Evolutionary conservation across 257 asterid genomes (phyloP).

Genomic region (Nicotiana attenuata): DNA sequence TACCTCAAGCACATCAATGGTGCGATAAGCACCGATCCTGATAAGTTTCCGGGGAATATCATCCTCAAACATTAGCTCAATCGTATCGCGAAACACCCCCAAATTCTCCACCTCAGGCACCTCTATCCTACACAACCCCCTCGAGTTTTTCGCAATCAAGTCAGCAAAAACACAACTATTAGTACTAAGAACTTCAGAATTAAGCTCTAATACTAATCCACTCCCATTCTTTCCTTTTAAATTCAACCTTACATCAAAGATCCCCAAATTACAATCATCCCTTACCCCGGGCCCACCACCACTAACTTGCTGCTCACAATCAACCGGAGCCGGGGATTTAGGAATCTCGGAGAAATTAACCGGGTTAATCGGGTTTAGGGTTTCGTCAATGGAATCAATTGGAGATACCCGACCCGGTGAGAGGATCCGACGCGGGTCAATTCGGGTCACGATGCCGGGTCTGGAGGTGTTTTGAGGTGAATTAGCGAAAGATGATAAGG

Average conservation of each 20-base stretch:
- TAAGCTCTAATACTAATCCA: constrained; percentile 68
- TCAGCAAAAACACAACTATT: constrained; percentile 68
- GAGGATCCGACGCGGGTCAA: constrained; percentile 66
- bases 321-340: constrained; percentile 32
- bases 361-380: constrained; percentile 14
- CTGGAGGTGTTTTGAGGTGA: constrained; percentile 39
- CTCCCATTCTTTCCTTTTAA: constrained; percentile 71
- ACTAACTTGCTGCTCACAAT: constrained; percentile 10
- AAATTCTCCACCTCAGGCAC: constrained; percentile 85
- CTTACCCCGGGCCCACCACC: constrained; percentile 19
- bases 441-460: constrained; percentile 26
- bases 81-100: constrained; percentile 60
- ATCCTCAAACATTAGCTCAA: constrained; percentile 91
- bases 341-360: constrained; percentile 18
- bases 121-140: constrained; percentile 79
- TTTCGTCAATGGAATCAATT: constrained; percentile 28
- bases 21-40: constrained; percentile 67
- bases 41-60: constrained; percentile 52
- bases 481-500: constrained; percentile 28
- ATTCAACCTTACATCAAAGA: constrained; percentile 74
- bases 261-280: constrained; percentile 33
- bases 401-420: constrained; percentile 99
- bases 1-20: constrained; percentile 85
- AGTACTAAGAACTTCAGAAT: constrained; percentile 61
- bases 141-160: constrained; percentile 48